These are phyloP conservation scores for Didymellaceae sp. DNA, from an alignment of 2,329 filamentous ascomycete genomes.

Conservation along the genomic window DNA sequence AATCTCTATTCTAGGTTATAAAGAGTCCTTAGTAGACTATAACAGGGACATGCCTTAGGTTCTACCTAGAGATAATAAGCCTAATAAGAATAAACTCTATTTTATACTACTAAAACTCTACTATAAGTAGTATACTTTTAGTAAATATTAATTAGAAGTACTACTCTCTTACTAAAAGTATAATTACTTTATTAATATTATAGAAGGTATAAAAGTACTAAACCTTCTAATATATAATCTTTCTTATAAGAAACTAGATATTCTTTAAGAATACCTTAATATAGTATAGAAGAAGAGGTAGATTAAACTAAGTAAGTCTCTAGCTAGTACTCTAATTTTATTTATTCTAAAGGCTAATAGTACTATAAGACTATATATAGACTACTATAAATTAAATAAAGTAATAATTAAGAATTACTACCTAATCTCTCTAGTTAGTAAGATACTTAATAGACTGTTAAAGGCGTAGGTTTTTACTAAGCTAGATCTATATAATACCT, in stretches of 20 bases:
- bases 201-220: no score
- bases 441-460: neutral
- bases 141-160: no score
- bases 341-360: neutral
- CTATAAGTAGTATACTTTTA: no score
- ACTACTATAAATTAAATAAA: neutral
- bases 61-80: no score
- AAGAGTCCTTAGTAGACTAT: neutral
- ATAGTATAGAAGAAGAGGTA: neutral
- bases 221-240: no score
- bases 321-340: neutral
- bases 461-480: neutral
- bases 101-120: no score
- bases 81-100: no score
- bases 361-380: neutral
- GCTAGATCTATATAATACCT: neutral
- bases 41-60: neutral
- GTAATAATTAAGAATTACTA: neutral
- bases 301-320: no score
- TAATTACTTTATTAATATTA: no score
- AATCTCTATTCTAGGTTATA: neutral
- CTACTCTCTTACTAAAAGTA: no score
- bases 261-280: neutral
- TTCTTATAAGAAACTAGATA: no score
- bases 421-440: no score